Conservation (phyloP, 78 protist species). For the Capsaspora owczarzaki region DNA sequence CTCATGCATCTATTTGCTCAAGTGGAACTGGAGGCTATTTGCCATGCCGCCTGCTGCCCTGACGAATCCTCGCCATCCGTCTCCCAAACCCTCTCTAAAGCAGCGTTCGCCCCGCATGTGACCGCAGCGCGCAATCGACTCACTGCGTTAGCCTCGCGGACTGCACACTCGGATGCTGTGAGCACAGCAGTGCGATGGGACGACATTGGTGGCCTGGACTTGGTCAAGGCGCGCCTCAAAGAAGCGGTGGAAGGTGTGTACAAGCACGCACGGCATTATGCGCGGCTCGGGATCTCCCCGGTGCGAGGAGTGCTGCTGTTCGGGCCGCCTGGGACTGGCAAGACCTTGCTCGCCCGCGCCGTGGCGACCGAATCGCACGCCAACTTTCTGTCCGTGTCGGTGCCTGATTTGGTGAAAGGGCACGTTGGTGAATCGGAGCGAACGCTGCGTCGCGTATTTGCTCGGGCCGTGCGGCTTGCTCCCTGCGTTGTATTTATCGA, state of each 20-base stretch:
- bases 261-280: conserved; percentile 48
- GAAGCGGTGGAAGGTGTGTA: conserved; percentile 92
- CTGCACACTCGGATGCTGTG: too few species aligned
- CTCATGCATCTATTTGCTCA: too few species aligned
- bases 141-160: too few species aligned
- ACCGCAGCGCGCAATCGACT: too few species aligned
- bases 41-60: too few species aligned
- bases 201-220: conserved; percentile 93
- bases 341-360: conserved; percentile 97
- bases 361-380: conserved; percentile 95
- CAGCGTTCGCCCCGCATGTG: too few species aligned
- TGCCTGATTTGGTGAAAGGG: conserved; percentile 97
- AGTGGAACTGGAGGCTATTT: too few species aligned
- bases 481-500: conserved; percentile 91
- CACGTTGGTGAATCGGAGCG: conserved; percentile 99
- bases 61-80: too few species aligned
- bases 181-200: conserved; percentile 82
- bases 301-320: neutral
- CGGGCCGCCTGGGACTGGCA: conserved; percentile 92
- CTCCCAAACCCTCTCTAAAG: too few species aligned
- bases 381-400: conserved; percentile 93
- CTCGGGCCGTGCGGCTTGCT: conserved; percentile 93
- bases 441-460: conserved; percentile 97
- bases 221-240: conserved; percentile 62
- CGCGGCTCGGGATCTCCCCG: neutral